These are phyloP conservation scores for Xylariaceae sp. DNA, from an alignment of 2,329 filamentous ascomycete genomes.

Conservation along the genomic window DNA sequence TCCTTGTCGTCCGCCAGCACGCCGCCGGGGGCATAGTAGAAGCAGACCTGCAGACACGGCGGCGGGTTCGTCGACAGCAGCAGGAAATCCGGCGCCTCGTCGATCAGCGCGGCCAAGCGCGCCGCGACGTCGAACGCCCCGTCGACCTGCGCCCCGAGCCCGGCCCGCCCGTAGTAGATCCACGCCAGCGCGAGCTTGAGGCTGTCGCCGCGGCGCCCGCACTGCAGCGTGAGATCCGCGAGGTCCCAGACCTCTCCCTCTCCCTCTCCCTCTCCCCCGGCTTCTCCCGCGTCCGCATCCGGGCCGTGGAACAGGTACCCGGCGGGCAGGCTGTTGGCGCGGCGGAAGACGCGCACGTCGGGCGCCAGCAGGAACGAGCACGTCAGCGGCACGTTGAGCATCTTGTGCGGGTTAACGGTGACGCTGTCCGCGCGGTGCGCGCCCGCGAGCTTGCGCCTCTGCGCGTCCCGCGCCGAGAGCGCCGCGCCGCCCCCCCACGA, in stretches of 20 bases:
- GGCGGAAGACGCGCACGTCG: conserved; percentile 77
- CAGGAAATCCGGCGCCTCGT: conserved; percentile 60
- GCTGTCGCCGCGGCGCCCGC: conserved; percentile 81
- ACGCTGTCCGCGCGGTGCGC: conserved; percentile 76
- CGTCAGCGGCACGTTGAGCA: conserved; percentile 88
- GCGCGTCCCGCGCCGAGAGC: conserved; percentile 67
- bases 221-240: conserved; percentile 91
- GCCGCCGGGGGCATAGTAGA: conserved; percentile 74
- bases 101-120: conserved; percentile 66
- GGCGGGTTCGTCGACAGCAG: conserved; percentile 77
- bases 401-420: conserved; percentile 94
- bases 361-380: conserved; percentile 85
- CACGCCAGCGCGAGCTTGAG: conserved; percentile 88
- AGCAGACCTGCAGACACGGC: conserved; percentile 92
- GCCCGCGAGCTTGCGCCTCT: conserved; percentile 73
- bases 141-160: conserved; percentile 73
- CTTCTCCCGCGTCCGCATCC: conserved; percentile 42
- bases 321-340: conserved; percentile 82
- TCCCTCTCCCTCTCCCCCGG: neutral
- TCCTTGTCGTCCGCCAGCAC: conserved; percentile 45
- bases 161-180: conserved; percentile 81
- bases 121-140: conserved; percentile 72
- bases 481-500: conserved; percentile 86
- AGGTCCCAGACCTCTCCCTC: conserved; percentile 75
- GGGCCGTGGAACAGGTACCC: conserved; percentile 79